These are phyloP conservation scores for Coemansia sp. DNA, from an alignment of 192 early-diverging fungal genomes.

Conservation along the genomic window DNA sequence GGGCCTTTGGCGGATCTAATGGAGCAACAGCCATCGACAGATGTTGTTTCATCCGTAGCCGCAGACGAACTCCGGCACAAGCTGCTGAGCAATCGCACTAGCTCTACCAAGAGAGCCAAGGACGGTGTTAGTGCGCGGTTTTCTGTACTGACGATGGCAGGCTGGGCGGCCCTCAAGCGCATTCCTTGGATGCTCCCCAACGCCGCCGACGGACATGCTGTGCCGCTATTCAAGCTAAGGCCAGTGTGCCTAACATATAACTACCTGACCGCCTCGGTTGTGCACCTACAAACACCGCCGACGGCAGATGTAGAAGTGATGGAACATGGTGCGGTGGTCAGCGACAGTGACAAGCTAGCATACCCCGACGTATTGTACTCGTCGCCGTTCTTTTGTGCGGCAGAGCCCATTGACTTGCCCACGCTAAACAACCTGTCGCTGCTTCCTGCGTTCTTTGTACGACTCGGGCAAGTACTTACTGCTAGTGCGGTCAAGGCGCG, in stretches of 20 bases:
- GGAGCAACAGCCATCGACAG: neutral
- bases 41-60: neutral
- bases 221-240: slow-evolving; percentile 43
- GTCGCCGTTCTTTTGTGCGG: slow-evolving; percentile 49
- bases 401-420: slow-evolving; percentile 22
- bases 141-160: slow-evolving; percentile 11
- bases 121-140: neutral
- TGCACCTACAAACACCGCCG: neutral
- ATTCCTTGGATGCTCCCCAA: slow-evolving; percentile 17
- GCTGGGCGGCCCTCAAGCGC: slow-evolving; percentile 38
- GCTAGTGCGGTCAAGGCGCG: slow-evolving; percentile 47
- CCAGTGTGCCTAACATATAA: slow-evolving; percentile 14
- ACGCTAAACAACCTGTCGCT: slow-evolving; percentile 49
- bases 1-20: neutral
- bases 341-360: neutral
- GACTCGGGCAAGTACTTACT: slow-evolving; percentile 63
- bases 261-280: slow-evolving; percentile 19
- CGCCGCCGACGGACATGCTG: slow-evolving; percentile 7
- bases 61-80: neutral
- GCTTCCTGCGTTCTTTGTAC: slow-evolving; percentile 65
- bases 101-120: neutral
- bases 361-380: slow-evolving; percentile 42
- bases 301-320: neutral
- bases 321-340: neutral
- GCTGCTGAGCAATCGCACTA: neutral